Evolutionary conservation across 768 basidiomycete genomes (phyloP).

Genomic region (Nevesoporus exiguus): DNA sequence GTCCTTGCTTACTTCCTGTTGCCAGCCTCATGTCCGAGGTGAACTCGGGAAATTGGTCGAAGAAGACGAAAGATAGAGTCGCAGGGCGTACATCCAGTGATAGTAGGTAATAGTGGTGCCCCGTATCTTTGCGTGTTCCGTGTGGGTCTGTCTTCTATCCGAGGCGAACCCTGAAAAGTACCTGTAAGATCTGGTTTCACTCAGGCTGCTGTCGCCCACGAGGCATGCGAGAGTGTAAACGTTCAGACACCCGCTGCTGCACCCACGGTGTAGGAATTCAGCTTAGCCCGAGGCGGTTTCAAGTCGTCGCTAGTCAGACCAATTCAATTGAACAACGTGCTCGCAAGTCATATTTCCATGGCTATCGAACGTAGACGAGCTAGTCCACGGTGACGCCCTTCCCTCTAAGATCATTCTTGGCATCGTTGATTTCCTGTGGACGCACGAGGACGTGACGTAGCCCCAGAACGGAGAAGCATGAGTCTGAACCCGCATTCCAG

Average conservation of each 20-base stretch:
- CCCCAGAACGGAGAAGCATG: neutral
- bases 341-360: neutral
- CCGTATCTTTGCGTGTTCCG: neutral
- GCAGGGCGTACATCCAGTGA: too few relatives aligned
- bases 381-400: neutral
- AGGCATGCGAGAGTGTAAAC: neutral
- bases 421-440: conserved; percentile 55
- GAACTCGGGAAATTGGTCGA: too few relatives aligned
- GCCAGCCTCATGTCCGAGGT: too few relatives aligned
- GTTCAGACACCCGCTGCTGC: too few relatives aligned
- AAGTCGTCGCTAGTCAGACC: neutral
- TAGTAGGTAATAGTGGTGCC: too few relatives aligned
- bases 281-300: neutral
- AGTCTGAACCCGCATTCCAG: neutral
- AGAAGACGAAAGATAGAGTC: too few relatives aligned
- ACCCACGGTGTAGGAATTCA: too few relatives aligned
- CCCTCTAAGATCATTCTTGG: conserved; percentile 55
- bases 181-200: neutral
- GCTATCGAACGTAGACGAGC: neutral
- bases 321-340: neutral
- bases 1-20: too few relatives aligned
- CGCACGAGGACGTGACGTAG: neutral
- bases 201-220: neutral
- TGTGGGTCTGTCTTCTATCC: neutral
- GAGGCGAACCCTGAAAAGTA: neutral